Evolutionary conservation across 179 eudicot genomes (phyloP), one percentile per base, ranked within the genome.

Genomic region (Camellia oleifera): DNA sequence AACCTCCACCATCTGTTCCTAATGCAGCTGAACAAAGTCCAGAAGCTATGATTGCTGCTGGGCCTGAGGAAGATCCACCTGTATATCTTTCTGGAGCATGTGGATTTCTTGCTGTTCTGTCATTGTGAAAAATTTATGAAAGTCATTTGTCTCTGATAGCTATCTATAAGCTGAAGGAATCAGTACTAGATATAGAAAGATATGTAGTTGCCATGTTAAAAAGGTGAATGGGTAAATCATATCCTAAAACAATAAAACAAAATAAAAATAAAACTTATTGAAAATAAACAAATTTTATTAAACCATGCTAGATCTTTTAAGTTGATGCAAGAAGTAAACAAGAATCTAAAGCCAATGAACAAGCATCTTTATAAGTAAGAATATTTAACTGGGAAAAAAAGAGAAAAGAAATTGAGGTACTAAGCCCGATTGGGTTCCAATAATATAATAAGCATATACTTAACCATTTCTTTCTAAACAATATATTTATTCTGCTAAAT

Each of bases 1-100:
- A 82, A 96, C 98, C 99, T 92, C 99, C 99, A 52, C 99, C 99
- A 85, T 96, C 98, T 79, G 98, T 94, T 82, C 99, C 99, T 52
- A 96, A 81, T 73, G 99, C 93, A 89, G 98, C 99, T 72, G 97
- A 88, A 82, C 98, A 94, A 72, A 96, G 82, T 84, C 99, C 99
- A 75, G 96, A 84, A 83, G 98, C 97, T 80, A 96, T 94, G 85
- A 96, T 83, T 71, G 99, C 98, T 76, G 99, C 99, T 11, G 99
- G 97, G 48, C 99, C 99, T 40, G 99, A 96, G 74, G 98, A 94
- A 83, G 99, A 96, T 83, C 99, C 99, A 79, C 99, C 99, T 48
- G 98, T 94, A 77, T 96, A 96, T 82, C 98, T 84, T 79, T 89
- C 90, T 77, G 86, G 98, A 84, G 85, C 95, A 86, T 96, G 98